Base-by-base conservation (phyloP, 176 grass and related monocot genomes). In the Poa pratensis region DNA sequence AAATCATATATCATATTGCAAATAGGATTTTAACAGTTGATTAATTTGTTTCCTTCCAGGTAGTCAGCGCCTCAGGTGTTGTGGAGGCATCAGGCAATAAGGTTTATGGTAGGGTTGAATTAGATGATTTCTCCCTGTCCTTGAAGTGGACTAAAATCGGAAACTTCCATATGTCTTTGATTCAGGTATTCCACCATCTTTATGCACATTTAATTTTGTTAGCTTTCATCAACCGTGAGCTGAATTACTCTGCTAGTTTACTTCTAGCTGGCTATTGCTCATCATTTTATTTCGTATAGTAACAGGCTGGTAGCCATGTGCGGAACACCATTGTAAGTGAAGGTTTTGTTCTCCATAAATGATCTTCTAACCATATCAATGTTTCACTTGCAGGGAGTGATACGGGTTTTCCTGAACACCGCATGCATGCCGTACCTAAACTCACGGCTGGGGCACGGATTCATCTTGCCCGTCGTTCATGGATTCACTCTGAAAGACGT, bases 111-210 rank as follows among this genome's bases (percentile, higher is more conserved):
- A 84, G 54, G 57, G 80, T 91, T 84, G 88, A 83, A 57, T 92
- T 95, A 72, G 86, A 92, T 43, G 42, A 95, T 82, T 94, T 98
- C 80, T 91, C 89, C 64, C 89, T 98, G 35, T 79, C 85, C 7
- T 80, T 95, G 81, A 95, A 98, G 83, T 98, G 96, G 96, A 98
- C 89, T 78, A 85, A 92, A 66, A 80, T 95, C 5, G 96, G 96
- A 4, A 90, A 93, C 83, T 88, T 98, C 48, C 87, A 98, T 78
- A 93, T 95, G 89, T 91, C 87, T 83, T 91, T 94, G 83, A 94
- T 93, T 80, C 91, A 95, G 93, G 96, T 98, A 89, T 27, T 54
- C 35, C 63, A 66, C 79, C 53, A 24, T 76, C 16, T 57, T 26
- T 61, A 59, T 57, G 58, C 39, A 83, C 51, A 37, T 59, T 83